Conservation (phyloP, 441 rosid species). For the Caryocar brasiliense region DNA sequence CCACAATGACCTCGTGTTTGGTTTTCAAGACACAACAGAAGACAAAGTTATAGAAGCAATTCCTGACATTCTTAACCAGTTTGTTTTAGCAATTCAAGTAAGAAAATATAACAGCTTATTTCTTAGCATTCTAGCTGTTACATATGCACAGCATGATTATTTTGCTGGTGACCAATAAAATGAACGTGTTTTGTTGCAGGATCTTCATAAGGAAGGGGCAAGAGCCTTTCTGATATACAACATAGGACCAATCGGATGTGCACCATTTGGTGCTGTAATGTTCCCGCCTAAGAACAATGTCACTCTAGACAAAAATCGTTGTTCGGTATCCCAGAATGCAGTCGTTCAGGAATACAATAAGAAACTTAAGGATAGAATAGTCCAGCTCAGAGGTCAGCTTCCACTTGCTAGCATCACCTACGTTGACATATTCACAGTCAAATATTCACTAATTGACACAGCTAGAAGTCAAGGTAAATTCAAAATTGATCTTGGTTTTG, state of each 20-base stretch:
- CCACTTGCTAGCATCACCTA: constrained; percentile 9
- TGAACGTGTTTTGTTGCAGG: no score
- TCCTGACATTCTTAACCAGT: constrained; percentile 16
- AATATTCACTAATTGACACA: constrained; percentile 1
- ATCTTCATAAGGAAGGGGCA: constrained; percentile 14
- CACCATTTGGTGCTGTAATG: not conserved
- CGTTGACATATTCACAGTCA: constrained; percentile 8
- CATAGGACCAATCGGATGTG: constrained; percentile 16
- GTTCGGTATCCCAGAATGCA: constrained; percentile 10
- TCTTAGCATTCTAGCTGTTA: not conserved
- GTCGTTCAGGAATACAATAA: constrained; percentile 11
- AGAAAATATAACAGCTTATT: not conserved
- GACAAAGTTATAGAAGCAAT: constrained; percentile 18
- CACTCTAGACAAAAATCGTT: constrained; percentile 7
- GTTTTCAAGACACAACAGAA: constrained; percentile 10
- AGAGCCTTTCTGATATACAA: constrained; percentile 18
- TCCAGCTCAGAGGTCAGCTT: constrained; percentile 1
- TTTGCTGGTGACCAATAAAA: no score
- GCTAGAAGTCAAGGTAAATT: constrained; percentile 11
- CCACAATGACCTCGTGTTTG: constrained; percentile 23
- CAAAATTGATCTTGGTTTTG: not conserved
- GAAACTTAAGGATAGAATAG: not conserved
- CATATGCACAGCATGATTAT: not conserved
- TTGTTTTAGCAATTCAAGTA: constrained; percentile 21
- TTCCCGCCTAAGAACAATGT: not conserved